phyloP scores from a whole-genome alignment of 1,284 basidiomycete genomes.

The Takashimella tepidaria region DNA sequence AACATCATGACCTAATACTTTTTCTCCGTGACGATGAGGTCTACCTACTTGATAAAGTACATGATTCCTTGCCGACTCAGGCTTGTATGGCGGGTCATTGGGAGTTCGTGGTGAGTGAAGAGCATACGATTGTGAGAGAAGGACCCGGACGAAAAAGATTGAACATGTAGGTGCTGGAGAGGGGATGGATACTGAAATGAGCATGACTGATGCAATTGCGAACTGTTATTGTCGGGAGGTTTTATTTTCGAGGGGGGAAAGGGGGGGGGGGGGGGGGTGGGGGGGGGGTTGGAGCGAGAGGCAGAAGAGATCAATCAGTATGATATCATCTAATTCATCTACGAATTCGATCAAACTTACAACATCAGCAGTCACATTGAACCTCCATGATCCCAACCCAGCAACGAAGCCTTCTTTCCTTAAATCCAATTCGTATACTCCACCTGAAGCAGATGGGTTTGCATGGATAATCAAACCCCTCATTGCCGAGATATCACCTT shows the following conservation, averaged over 20 bases:
- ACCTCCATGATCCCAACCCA: constrained; percentile 41
- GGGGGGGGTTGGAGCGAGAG: too few species aligned
- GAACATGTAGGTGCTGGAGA: constrained; percentile 33
- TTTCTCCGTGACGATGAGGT: constrained; percentile 26
- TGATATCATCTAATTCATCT: too few species aligned
- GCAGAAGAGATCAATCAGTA: background rate
- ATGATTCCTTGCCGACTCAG: constrained; percentile 30
- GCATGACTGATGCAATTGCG: constrained; percentile 36
- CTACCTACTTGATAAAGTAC: constrained; percentile 39
- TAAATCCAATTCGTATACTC: constrained; percentile 32
- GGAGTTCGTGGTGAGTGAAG: constrained; percentile 40
- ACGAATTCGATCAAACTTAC: constrained; percentile 17
- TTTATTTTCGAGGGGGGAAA: too few species aligned
- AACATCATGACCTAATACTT: constrained; percentile 23
- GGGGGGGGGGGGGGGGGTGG: too few species aligned
- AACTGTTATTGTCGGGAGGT: constrained; percentile 32
- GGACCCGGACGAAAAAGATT: constrained; percentile 42
- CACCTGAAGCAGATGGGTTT: constrained; percentile 32
- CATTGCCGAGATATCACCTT: constrained; percentile 36
- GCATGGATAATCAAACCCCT: constrained; percentile 38
- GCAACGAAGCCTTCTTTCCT: constrained; percentile 41
- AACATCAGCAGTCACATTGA: constrained; percentile 37
- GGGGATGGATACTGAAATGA: constrained; percentile 31
- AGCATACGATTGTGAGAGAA: constrained; percentile 37
- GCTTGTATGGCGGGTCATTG: constrained; percentile 27